Evolutionary conservation across 164 flowering plant genomes (phyloP).

Genomic region (Macadamia tetraphylla): DNA sequence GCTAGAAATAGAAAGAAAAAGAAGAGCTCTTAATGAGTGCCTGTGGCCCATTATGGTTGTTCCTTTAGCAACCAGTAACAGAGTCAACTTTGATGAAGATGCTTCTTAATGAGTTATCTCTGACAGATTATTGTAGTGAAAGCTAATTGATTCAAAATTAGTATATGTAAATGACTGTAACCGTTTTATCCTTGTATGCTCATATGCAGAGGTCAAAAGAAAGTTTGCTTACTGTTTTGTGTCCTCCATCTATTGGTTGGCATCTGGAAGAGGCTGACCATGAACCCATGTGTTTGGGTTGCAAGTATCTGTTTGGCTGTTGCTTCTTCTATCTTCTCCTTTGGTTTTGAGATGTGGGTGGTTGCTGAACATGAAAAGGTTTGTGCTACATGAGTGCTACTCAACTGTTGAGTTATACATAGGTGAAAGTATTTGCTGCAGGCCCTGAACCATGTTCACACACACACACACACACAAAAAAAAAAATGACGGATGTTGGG

Average conservation of each 20-base stretch:
- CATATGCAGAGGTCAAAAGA: constrained; percentile 72
- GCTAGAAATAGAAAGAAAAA: background rate
- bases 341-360: constrained; percentile 85
- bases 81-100: background rate
- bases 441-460: background rate
- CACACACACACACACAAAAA: no score
- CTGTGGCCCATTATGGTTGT: no score
- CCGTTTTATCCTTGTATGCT: background rate
- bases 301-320: constrained; percentile 61
- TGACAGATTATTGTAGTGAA: background rate
- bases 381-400: constrained; percentile 14
- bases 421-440: background rate
- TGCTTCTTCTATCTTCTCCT: constrained; percentile 65
- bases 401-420: constrained; percentile 3
- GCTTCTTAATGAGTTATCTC: background rate
- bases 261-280: constrained; percentile 50
- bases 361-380: constrained; percentile 91
- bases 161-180: background rate
- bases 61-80: background rate
- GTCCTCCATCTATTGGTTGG: constrained; percentile 64
- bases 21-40: no score
- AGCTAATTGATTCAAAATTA: background rate
- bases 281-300: constrained; percentile 49
- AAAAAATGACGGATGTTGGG: background rate
- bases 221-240: constrained; percentile 60